These are phyloP conservation scores for Gossypium turneri DNA, from an alignment of 345 rosid species.

Conservation along the genomic window DNA sequence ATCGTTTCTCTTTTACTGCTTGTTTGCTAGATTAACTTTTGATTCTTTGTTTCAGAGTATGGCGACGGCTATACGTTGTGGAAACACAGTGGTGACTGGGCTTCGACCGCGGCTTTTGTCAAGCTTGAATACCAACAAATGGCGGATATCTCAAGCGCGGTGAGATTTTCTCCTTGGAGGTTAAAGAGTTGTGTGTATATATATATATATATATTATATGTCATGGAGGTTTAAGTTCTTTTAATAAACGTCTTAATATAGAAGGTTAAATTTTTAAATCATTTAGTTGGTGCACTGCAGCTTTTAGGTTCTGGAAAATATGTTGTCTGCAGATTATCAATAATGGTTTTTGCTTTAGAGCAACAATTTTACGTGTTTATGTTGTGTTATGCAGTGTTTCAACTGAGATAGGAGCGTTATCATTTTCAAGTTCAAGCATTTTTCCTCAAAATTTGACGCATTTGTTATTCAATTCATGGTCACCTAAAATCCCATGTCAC, in stretches of 20 bases:
- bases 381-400: constrained; percentile 2
- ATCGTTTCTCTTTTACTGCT: not conserved
- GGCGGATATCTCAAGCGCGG: not conserved
- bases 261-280: not conserved
- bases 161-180: not conserved
- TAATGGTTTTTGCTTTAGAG: not conserved
- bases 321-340: not conserved
- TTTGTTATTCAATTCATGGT: not conserved
- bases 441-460: not conserved
- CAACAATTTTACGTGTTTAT: not conserved
- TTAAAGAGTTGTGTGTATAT: not conserved
- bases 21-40: not conserved
- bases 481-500: constrained; percentile 1
- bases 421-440: constrained; percentile 10
- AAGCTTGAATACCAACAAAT: not conserved
- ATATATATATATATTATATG: not conserved
- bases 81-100: not conserved
- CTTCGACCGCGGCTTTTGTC: constrained; percentile 5
- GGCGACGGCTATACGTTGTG: constrained; percentile 11
- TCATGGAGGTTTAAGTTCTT: not conserved
- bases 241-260: not conserved
- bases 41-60: not conserved
- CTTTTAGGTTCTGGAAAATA: not conserved
- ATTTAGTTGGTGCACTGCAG: not conserved
- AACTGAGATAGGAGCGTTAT: not conserved